Percentiles rank a stretch among this genome's conserved stretches.
These are phyloP conservation scores for Caloboletus firmus DNA, from an alignment of 1,284 basidiomycete species.

Conservation along the genomic window DNA sequence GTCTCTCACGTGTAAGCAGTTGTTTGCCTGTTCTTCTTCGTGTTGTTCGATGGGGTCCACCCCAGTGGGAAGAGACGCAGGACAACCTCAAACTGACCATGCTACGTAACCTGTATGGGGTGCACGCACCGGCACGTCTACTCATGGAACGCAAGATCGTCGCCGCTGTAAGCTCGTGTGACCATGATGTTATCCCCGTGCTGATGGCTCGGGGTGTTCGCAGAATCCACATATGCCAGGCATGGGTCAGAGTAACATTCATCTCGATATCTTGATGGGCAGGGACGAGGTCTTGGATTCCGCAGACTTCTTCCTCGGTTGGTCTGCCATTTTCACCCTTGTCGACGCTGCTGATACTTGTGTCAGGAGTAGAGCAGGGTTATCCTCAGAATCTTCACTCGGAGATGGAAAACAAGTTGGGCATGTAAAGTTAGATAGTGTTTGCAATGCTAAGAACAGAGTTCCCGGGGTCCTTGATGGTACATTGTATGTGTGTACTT, in stretches of 20 bases:
- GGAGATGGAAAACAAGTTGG: slow-evolving; percentile 71
- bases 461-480: slow-evolving; percentile 9
- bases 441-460: not conserved
- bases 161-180: slow-evolving; percentile 49
- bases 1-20: slow-evolving; percentile 65
- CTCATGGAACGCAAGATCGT: slow-evolving; percentile 95
- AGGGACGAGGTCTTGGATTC: slow-evolving; percentile 80
- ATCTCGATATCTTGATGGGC: slow-evolving; percentile 90
- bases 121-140: slow-evolving; percentile 85
- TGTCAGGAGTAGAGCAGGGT: slow-evolving; percentile 53
- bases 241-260: slow-evolving; percentile 71
- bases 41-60: slow-evolving; percentile 1
- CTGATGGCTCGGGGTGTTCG: slow-evolving; percentile 1
- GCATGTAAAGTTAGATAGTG: slow-evolving; percentile 40
- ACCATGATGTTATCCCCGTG: not conserved
- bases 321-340: slow-evolving; percentile 24
- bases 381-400: slow-evolving; percentile 61
- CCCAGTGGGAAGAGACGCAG: slow-evolving; percentile 91
- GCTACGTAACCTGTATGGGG: slow-evolving; percentile 82
- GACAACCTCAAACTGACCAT: slow-evolving; percentile 84
- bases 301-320: slow-evolving; percentile 73
- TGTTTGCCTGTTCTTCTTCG: not conserved
- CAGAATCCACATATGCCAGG: slow-evolving; percentile 67
- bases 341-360: slow-evolving; percentile 4
- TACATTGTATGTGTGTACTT: slow-evolving; percentile 24